Conservation (phyloP, 345 rosid species). For the Dipteronia sinensis region DNA sequence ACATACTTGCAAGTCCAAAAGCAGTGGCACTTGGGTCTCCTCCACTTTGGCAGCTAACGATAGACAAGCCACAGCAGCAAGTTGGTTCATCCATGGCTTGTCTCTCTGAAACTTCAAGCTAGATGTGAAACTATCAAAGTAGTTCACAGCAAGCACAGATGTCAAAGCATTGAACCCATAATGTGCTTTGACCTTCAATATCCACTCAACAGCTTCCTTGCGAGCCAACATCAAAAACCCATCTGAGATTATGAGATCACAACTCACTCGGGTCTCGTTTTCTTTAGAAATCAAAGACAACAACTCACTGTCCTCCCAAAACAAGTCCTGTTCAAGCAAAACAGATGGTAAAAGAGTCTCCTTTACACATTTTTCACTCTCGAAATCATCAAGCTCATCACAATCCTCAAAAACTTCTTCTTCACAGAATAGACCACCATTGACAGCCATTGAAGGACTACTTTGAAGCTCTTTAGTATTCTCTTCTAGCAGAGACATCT, state of each 20-base stretch:
- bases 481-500: conserved; percentile 61
- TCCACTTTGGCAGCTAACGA: conserved; percentile 94
- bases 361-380: conserved; percentile 39
- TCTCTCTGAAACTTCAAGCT: conserved; percentile 56
- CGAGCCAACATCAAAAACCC: conserved; percentile 48
- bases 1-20: conserved; percentile 80
- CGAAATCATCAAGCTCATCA: conserved; percentile 29
- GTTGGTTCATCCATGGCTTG: conserved; percentile 95
- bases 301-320: conserved; percentile 68
- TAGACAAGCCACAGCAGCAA: conserved; percentile 82
- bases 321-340: conserved; percentile 51
- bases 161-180: conserved; percentile 72
- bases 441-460: conserved; percentile 38
- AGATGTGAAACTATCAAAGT: conserved; percentile 80
- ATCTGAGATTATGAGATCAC: conserved; percentile 32
- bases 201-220: conserved; percentile 70
- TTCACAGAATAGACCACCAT: conserved; percentile 68
- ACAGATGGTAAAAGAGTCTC: conserved; percentile 44
- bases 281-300: conserved; percentile 57
- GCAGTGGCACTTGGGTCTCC: conserved; percentile 81
- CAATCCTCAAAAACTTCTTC: conserved; percentile 53
- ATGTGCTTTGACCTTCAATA: conserved; percentile 60
- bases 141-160: conserved; percentile 73
- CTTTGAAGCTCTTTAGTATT: conserved; percentile 34
- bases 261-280: conserved; percentile 44